Evolutionary conservation across 2,329 filamentous ascomycete species (phyloP).

Genomic region (Aspergillus unguis): DNA sequence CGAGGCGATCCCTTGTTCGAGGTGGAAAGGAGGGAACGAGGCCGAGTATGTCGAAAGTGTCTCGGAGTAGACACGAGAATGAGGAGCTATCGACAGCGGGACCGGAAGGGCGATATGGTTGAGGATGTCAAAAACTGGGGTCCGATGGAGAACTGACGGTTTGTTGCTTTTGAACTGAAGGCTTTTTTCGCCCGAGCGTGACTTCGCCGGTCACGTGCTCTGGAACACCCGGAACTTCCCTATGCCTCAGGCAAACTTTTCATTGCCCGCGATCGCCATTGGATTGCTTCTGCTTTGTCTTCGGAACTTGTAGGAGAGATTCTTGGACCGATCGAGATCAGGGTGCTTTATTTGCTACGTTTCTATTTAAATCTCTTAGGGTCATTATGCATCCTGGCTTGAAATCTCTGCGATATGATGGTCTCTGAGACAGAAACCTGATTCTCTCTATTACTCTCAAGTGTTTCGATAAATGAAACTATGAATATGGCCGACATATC

Average conservation of each 20-base stretch:
- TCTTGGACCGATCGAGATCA: too few relatives aligned
- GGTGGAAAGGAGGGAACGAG: neutral
- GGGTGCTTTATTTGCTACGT: neutral
- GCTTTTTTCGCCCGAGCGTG: slow-evolving; percentile 24
- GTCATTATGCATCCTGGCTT: neutral
- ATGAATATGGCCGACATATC: too few relatives aligned
- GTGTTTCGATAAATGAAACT: too few relatives aligned
- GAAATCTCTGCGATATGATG: too few relatives aligned
- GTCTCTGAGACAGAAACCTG: too few relatives aligned
- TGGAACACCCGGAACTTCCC: slow-evolving; percentile 15
- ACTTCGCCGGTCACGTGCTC: slow-evolving; percentile 19
- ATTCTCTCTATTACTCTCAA: too few relatives aligned
- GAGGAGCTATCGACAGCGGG: neutral
- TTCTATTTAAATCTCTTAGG: neutral
- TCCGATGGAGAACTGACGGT: slow-evolving; percentile 16
- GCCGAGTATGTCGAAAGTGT: neutral
- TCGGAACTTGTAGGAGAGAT: slow-evolving; percentile 6
- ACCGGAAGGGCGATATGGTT: slow-evolving; percentile 6
- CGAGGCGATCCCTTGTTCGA: neutral
- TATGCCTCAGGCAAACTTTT: slow-evolving; percentile 16
- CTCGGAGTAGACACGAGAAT: neutral
- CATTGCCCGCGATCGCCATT: neutral
- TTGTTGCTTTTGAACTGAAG: slow-evolving; percentile 16
- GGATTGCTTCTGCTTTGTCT: neutral
- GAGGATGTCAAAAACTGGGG: slow-evolving; percentile 14